phyloP scores from a whole-genome alignment of 2,329 filamentous ascomycete species.

The Daldinia sp. region DNA sequence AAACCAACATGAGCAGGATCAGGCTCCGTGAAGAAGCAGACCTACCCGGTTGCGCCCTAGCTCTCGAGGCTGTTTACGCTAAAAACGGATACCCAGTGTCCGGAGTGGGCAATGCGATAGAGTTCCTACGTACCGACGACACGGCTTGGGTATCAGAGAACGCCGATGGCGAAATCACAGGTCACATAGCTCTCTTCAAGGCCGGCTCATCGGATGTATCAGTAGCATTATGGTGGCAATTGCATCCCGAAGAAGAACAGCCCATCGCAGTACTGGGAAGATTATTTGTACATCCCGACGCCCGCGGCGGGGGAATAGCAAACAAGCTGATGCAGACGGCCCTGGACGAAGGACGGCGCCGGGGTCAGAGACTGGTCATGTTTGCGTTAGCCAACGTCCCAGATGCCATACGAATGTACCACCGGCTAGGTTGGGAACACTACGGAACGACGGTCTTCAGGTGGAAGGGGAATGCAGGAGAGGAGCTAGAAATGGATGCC shows the following conservation, averaged over 20 bases:
- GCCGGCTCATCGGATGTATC: neutral
- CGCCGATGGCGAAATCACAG: neutral
- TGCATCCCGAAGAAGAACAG: neutral
- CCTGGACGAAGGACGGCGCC: neutral
- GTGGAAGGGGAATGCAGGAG: neutral
- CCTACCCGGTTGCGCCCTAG: neutral
- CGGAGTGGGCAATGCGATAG: slow-evolving; percentile 2
- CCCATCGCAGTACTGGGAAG: neutral
- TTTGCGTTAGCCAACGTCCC: neutral
- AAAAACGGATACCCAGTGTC: neutral
- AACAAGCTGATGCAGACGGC: slow-evolving; percentile 1
- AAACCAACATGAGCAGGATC: neutral
- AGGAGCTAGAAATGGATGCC: neutral
- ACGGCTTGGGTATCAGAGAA: neutral
- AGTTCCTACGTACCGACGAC: neutral
- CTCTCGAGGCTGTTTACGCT: neutral
- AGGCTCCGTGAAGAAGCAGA: neutral
- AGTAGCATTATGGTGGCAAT: neutral
- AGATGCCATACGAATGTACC: neutral
- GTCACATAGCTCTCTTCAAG: neutral
- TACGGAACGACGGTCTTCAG: neutral
- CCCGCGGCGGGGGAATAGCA: neutral
- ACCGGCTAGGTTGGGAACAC: neutral
- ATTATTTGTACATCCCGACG: neutral
- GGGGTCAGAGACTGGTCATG: slow-evolving; percentile 1